Evolutionary conservation across 1,284 basidiomycete genomes (phyloP), one percentile per base, ranked within the genome.

Genomic region (Thecaphora thlaspeos): DNA sequence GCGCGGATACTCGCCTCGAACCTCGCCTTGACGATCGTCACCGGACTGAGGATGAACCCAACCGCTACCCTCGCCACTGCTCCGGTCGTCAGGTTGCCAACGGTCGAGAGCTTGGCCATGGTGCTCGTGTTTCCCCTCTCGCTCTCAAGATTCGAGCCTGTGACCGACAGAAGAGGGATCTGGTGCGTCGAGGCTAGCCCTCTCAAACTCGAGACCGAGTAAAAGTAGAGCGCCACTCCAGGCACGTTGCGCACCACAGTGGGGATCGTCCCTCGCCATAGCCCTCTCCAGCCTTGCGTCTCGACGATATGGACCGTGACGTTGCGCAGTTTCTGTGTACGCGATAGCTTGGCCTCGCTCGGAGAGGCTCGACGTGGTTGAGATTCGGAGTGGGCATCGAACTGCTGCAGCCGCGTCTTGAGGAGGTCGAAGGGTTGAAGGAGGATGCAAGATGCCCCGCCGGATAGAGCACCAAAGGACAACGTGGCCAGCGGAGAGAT

Each of bases 11-110:
- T 43, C 51, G 88, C 92, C 84, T 98, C 94, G 64, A 88, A 95
- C 14, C 94, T 84, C 21, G 94, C 90, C 80, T 99, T 99, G 52
- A 98, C 81, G 14, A 98, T 87, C 0, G 94, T 90, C 66, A 98
- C 87, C 0, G 94, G 95, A 75, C 94, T 97, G 55, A 98, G 76
- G 0, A 93, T 61, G 70, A 96, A 88, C 0, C 94, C 94, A 1
- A 97, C 89, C 0, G 82, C 82, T 12, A 91, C 87, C 43, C 95
- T 84, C 0, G 90, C 86, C 3, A 88, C 84, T 0, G 91, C 93
- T 2, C 94, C 94, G 0, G 94, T 88, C 12, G 95, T 51, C 2
- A 98, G 82, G 78, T 98, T 97, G 0, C 93, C 94, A 55, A 85
- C 82, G 39, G 81, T 84, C 0, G 86, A 87, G 7, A 96, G 83